phyloP scores from a whole-genome alignment of 176 grass and related monocot species.

The Neostapfia colusana region DNA sequence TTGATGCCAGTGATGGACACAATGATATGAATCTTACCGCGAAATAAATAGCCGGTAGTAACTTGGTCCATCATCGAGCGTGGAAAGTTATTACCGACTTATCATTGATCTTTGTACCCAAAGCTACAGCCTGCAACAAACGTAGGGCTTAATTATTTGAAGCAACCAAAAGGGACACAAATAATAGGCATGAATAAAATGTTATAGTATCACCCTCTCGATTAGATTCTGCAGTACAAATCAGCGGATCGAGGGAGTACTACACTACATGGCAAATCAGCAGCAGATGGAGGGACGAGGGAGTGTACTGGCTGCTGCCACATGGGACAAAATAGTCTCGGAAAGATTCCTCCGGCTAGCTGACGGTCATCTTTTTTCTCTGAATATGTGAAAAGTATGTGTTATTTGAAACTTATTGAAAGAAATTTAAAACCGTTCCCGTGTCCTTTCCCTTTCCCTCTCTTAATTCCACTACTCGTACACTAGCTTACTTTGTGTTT shows the following conservation, averaged over 20 bases:
- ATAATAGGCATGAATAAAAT: not conserved
- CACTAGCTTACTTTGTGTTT: conserved; percentile 8
- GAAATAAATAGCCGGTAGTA: not conserved
- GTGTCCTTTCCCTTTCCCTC: conserved; percentile 25
- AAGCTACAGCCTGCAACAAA: not conserved
- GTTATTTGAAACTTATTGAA: not conserved
- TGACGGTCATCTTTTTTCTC: not conserved
- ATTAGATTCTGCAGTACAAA: conserved; percentile 3
- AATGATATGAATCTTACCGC: not conserved
- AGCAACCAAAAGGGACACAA: not conserved
- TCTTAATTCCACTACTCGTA: conserved; percentile 18
- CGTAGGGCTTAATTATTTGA: not conserved
- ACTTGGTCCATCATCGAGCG: not conserved
- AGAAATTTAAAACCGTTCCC: not conserved
- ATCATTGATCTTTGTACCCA: conserved; percentile 10
- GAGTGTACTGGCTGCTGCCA: not conserved
- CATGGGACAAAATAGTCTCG: conserved; percentile 22
- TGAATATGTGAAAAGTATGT: not conserved
- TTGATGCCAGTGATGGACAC: not conserved
- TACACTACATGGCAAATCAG: no score
- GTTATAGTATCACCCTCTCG: not conserved
- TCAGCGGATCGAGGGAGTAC: no score
- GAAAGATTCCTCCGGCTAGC: not conserved
- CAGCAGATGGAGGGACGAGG: no score
- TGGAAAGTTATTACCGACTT: conserved; percentile 5